phyloP scores from a whole-genome alignment of 257 asterid species.

The Handroanthus guayacan region DNA sequence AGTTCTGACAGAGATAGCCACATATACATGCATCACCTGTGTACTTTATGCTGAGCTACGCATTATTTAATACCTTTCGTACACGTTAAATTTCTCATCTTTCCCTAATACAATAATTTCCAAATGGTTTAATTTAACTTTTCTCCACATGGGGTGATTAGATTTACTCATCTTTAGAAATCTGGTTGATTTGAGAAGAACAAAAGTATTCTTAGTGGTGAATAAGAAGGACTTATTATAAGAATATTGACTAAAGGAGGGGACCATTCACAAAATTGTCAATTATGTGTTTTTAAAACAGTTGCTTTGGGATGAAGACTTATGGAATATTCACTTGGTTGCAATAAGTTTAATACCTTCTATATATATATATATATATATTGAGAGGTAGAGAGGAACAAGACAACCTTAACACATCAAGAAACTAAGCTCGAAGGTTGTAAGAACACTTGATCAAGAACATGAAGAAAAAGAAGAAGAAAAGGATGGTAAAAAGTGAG shows the following conservation, averaged over 20 bases:
- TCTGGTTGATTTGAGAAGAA: not conserved
- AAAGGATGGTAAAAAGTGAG: not conserved
- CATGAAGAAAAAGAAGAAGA: conserved; percentile 33
- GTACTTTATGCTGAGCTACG: not conserved
- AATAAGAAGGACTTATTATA: conserved; percentile 35
- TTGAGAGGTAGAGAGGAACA: not conserved
- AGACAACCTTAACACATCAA: not conserved
- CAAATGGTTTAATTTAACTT: conserved; percentile 6
- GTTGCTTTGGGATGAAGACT: conserved; percentile 1
- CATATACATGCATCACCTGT: not conserved
- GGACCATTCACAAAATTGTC: conserved; percentile 17
- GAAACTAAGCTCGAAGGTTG: not conserved
- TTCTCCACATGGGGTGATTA: conserved; percentile 20
- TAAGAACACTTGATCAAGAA: not conserved
- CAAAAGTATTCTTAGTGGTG: conserved; percentile 13
- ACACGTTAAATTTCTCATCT: not conserved
- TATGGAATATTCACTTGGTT: conserved; percentile 19
- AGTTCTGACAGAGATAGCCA: not conserved
- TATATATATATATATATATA: not conserved
- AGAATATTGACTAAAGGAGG: conserved; percentile 24
- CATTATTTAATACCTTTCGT: not conserved
- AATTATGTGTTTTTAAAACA: not conserved
- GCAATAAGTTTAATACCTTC: not conserved
- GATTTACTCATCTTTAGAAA: conserved; percentile 13
- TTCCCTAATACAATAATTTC: not conserved